phyloP scores from a whole-genome alignment of 331 rosid genomes.

The Malus hybrid region DNA sequence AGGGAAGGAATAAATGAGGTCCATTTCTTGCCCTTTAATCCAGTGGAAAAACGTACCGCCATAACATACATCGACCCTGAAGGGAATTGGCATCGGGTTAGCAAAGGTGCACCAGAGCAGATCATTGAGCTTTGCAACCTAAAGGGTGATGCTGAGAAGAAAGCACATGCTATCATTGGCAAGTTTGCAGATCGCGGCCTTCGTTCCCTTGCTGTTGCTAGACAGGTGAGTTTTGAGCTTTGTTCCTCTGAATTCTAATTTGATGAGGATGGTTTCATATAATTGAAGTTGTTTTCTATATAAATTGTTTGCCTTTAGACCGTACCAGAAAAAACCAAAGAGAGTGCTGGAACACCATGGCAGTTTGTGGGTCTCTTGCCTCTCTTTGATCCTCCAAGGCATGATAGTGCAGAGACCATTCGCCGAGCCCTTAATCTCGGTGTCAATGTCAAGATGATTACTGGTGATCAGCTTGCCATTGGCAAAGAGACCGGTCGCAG shows the following conservation, averaged over 20 bases:
- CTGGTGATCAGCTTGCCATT: constrained; percentile 90
- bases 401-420: constrained; percentile 94
- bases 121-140: constrained; percentile 78
- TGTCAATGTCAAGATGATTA: constrained; percentile 93
- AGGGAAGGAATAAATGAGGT: constrained; percentile 77
- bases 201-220: constrained; percentile 66
- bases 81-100: constrained; percentile 72
- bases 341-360: constrained; percentile 75
- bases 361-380: constrained; percentile 79
- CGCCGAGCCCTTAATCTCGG: constrained; percentile 73
- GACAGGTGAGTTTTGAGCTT: constrained; percentile 38
- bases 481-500: constrained; percentile 92
- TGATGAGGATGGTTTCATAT: neutral
- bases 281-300: neutral
- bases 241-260: neutral
- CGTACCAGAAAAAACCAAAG: constrained; percentile 64
- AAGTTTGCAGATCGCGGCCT: constrained; percentile 93
- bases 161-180: constrained; percentile 64
- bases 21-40: constrained; percentile 88
- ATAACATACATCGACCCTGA: constrained; percentile 62
- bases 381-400: constrained; percentile 94
- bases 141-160: constrained; percentile 42
- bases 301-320: constrained; percentile 26
- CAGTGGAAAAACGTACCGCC: constrained; percentile 93
- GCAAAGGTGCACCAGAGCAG: constrained; percentile 99